phyloP scores from a whole-genome alignment of 257 asterid species.

The Schizonepeta tenuifolia region DNA sequence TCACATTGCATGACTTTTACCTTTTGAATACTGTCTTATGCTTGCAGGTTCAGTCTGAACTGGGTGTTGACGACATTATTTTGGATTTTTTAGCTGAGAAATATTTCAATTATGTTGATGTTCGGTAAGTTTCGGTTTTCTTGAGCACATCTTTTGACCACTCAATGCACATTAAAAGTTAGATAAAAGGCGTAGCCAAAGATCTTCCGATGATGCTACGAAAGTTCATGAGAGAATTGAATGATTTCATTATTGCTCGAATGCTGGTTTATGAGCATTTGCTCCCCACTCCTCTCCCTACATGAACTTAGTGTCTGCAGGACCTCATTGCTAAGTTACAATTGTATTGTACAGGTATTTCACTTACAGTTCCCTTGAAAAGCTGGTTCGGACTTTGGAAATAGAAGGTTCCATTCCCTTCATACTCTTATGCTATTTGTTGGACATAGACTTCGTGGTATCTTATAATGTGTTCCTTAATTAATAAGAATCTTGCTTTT shows the following conservation, averaged over 20 bases:
- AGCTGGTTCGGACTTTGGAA: slow-evolving; percentile 64
- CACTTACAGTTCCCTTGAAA: slow-evolving; percentile 76
- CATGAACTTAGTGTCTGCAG: neutral
- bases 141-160: slow-evolving; percentile 10
- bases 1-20: neutral
- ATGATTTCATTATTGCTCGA: too few species aligned
- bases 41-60: slow-evolving; percentile 61
- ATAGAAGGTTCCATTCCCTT: slow-evolving; percentile 45
- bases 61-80: slow-evolving; percentile 55
- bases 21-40: neutral
- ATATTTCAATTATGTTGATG: slow-evolving; percentile 78
- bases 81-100: slow-evolving; percentile 64
- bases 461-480: neutral
- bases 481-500: slow-evolving; percentile 7
- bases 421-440: slow-evolving; percentile 13
- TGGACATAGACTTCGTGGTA: neutral
- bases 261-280: slow-evolving; percentile 3
- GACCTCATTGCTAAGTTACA: slow-evolving; percentile 14
- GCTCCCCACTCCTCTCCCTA: neutral
- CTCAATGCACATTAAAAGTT: slow-evolving; percentile 5
- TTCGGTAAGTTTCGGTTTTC: slow-evolving; percentile 56
- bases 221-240: neutral
- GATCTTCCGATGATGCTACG: slow-evolving; percentile 1
- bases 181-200: neutral
- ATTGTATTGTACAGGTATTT: slow-evolving; percentile 59